Evolutionary conservation across 345 rosid species (phyloP).

Genomic region (Salix suchowensis): DNA sequence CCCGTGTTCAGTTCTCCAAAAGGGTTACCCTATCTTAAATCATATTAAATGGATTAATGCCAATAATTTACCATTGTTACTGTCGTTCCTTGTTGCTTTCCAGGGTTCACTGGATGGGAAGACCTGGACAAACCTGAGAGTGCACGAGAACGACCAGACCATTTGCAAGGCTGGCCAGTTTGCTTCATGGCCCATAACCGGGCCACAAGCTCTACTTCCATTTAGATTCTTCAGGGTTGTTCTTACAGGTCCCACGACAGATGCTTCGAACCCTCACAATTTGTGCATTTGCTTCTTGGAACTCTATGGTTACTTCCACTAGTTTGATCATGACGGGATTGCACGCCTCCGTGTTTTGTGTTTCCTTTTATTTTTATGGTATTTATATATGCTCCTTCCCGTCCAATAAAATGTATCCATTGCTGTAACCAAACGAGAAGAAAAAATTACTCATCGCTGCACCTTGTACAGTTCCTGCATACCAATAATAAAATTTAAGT

Average conservation of each 20-base stretch:
- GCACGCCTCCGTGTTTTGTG: background rate
- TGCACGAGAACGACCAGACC: constrained; percentile 74
- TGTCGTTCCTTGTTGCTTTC: background rate
- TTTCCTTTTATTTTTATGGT: background rate
- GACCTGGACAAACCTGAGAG: constrained; percentile 65
- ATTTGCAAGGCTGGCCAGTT: constrained; percentile 78
- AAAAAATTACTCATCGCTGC: background rate
- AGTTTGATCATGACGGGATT: background rate
- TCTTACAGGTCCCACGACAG: constrained; percentile 65
- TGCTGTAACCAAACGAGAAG: background rate
- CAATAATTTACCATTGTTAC: background rate
- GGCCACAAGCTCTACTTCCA: constrained; percentile 68
- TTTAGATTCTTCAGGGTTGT: constrained; percentile 72
- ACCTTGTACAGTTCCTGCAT: background rate
- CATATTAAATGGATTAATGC: background rate
- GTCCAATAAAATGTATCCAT: background rate
- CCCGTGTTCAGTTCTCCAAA: background rate
- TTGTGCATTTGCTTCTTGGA: constrained; percentile 87
- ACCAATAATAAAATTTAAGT: background rate
- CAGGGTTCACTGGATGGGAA: constrained; percentile 82
- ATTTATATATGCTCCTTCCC: background rate
- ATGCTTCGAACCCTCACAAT: constrained; percentile 66
- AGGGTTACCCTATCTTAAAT: background rate
- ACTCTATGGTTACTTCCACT: constrained; percentile 80
- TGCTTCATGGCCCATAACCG: constrained; percentile 73